These are phyloP conservation scores for Thecaphora thlaspeos DNA, from an alignment of 1,284 basidiomycete species.

Conservation along the genomic window DNA sequence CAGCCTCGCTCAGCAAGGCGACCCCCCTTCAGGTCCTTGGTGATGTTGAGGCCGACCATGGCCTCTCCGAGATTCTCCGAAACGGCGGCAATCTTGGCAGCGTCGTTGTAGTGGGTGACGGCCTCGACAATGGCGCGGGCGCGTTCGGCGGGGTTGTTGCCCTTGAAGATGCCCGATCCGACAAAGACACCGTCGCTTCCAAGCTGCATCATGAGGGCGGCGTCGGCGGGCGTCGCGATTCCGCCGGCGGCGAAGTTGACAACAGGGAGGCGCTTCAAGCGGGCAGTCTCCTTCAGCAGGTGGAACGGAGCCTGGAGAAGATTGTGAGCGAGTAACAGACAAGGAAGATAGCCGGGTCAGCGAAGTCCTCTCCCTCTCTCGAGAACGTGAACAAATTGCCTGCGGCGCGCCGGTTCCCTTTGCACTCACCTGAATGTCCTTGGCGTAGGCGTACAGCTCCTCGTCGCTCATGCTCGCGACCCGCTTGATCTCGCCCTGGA, in stretches of 20 bases:
- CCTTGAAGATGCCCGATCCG: conserved; percentile 61
- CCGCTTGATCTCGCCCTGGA: conserved; percentile 80
- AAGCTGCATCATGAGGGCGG: conserved; percentile 98
- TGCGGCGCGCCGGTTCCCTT: no score
- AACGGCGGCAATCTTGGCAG: conserved; percentile 63
- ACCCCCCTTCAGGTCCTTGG: conserved; percentile 55
- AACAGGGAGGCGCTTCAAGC: conserved; percentile 88
- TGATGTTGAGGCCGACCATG: conserved; percentile 87
- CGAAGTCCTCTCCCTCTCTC: no score
- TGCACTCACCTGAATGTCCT: conserved; percentile 66
- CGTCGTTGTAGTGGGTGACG: conserved; percentile 77
- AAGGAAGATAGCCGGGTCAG: not conserved
- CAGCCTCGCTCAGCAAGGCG: conserved; percentile 51
- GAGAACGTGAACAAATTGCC: no score
- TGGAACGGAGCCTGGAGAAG: conserved; percentile 98
- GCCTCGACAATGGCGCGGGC: conserved; percentile 97
- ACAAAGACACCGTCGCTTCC: conserved; percentile 84
- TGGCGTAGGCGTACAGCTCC: conserved; percentile 91
- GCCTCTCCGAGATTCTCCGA: conserved; percentile 85
- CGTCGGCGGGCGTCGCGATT: conserved; percentile 94
- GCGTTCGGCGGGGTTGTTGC: conserved; percentile 87
- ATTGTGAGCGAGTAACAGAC: conserved; percentile 59
- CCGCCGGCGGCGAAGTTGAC: conserved; percentile 77
- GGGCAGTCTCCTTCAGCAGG: conserved; percentile 90
- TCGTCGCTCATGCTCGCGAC: conserved; percentile 82